These are phyloP conservation scores for Colletotrichum phormii DNA, from an alignment of 2,329 filamentous ascomycete genomes.

Conservation along the genomic window DNA sequence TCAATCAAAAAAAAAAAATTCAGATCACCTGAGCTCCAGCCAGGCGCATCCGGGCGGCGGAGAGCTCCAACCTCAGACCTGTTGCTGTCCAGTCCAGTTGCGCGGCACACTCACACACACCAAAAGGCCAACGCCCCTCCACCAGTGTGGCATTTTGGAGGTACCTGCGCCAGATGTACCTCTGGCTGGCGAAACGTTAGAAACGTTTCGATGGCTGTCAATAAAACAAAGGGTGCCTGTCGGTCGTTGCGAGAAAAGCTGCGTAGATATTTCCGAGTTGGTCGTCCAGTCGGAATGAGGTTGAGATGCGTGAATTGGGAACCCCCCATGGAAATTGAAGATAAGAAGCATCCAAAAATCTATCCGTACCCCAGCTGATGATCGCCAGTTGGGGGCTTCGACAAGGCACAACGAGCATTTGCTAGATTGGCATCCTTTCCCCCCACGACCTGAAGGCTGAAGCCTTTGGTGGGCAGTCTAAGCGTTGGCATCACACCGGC, in stretches of 20 bases:
- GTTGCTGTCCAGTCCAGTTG: slow-evolving; percentile 28
- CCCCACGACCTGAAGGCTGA: neutral
- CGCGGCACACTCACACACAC: slow-evolving; percentile 15
- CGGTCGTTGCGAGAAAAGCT: neutral
- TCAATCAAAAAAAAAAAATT: slow-evolving; percentile 34
- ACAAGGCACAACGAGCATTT: neutral
- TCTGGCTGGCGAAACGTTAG: slow-evolving; percentile 14
- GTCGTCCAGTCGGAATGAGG: neutral
- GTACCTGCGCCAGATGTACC: slow-evolving; percentile 26
- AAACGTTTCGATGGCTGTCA: neutral
- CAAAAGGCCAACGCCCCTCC: slow-evolving; percentile 22
- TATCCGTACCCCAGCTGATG: neutral
- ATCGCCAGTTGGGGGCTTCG: slow-evolving; percentile 9
- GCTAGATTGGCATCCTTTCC: slow-evolving; percentile 3
- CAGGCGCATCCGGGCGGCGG: slow-evolving; percentile 27
- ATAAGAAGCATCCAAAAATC: neutral
- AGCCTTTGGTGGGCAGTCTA: slow-evolving; percentile 1
- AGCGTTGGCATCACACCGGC: neutral
- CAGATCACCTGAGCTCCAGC: slow-evolving; percentile 35
- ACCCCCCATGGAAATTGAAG: neutral
- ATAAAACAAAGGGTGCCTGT: neutral
- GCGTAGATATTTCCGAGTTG: neutral
- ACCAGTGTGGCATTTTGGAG: slow-evolving; percentile 1
- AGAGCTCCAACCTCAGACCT: slow-evolving; percentile 28
- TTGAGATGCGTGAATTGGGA: neutral